Conservation (phyloP, 495 filamentous ascomycete genomes). For the Penicillium coffeae region DNA sequence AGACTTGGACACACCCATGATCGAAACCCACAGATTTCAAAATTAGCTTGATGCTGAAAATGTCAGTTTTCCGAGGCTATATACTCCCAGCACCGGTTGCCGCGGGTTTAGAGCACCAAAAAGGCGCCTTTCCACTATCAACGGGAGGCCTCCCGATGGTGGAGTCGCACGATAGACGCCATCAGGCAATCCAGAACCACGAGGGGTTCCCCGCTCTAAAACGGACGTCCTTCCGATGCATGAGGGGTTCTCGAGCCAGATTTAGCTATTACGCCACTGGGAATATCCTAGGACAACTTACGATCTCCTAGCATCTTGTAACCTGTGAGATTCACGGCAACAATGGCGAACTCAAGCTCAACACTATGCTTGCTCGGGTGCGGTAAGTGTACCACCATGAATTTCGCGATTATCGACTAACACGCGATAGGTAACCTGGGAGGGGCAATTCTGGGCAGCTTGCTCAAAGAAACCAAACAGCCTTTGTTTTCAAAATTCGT, state of each 20-base stretch:
- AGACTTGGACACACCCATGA: constrained; percentile 19
- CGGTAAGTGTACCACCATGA: constrained; percentile 17
- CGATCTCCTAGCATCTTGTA: too few species aligned
- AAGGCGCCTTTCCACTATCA: too few species aligned
- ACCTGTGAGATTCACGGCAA: neutral
- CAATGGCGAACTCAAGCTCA: constrained; percentile 14
- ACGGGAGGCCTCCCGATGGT: constrained; percentile 1
- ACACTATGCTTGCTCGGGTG: constrained; percentile 38
- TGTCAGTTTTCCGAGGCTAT: neutral
- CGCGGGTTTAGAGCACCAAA: too few species aligned
- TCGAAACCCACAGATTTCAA: neutral
- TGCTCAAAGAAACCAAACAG: constrained; percentile 16
- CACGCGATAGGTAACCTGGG: constrained; percentile 31
- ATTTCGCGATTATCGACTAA: neutral
- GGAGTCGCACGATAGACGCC: neutral
- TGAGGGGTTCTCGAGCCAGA: neutral
- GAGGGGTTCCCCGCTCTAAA: neutral
- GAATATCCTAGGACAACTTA: too few species aligned
- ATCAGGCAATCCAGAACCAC: neutral
- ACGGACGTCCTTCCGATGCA: constrained; percentile 1
- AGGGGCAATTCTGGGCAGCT: constrained; percentile 31
- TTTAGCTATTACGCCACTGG: neutral
- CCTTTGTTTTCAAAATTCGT: constrained; percentile 24
- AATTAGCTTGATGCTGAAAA: neutral
- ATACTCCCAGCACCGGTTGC: too few species aligned